Evolutionary conservation across 2,329 filamentous ascomycete species (phyloP), one percentile per base, ranked within the genome.

Genomic region (Scorias spongiosa): DNA sequence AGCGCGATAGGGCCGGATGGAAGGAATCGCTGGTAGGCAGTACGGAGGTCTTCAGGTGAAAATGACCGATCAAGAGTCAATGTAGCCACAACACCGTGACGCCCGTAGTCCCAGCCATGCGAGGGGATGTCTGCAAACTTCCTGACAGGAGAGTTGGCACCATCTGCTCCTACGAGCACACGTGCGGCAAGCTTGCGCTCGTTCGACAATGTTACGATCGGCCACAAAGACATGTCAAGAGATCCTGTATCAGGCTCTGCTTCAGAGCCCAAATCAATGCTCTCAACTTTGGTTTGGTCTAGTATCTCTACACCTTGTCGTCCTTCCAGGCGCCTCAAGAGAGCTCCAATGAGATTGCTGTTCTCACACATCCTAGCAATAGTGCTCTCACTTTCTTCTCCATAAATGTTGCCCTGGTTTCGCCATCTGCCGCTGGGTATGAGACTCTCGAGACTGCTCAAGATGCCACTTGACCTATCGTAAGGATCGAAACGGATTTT

Each of bases 331-430:
- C 48, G 44, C n/a, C 49, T 45, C 42, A 95, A 65, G 7, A 98
- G 70, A 1, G 78, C 86, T 0, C 80, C 80, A 2, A 85, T 87
- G 29, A 95, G 71, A 60, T 98, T 96, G 29, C 81, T 63, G 62
- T 96, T 98, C 69, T 98, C 93, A 37, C 80, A 84, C 89, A 98
- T 98, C 60, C 91, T 94, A 9, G 91, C 91, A 52, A 98, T 86
- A 1, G 78, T 48, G 10, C 40, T 48, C 12, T 44, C 43, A 42
- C 55, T 47, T 7, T 44, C 48, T 39, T 46, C 42, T 29, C 55
- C 51, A 40, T 55, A 53, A 29, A 48, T 49, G 36, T 45, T 53
- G 38, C 47, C 47, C 34, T 50, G 53, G 17, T 49, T 49, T 11
- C 44, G 43, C 18, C 54, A 49, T 15, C 55, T 44, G 42, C 50